Evolutionary conservation across 176 grass and related monocot genomes (phyloP).

Genomic region (Raddia guianensis): DNA sequence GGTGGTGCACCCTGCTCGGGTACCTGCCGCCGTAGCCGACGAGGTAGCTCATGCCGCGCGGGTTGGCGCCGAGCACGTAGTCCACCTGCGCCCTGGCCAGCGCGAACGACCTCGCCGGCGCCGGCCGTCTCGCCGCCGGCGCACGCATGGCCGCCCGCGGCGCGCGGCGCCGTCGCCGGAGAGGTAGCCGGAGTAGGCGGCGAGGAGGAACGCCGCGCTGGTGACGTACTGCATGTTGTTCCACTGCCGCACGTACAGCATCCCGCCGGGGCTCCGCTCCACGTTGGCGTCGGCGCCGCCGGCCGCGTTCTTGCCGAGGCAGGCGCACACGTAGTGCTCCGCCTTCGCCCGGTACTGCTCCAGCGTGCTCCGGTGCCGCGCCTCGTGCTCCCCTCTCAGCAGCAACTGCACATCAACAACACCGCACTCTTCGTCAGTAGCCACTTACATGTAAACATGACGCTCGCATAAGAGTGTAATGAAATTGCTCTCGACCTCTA

Average conservation of each 20-base stretch:
- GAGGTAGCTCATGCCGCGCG: constrained; percentile 58
- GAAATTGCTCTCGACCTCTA: no score
- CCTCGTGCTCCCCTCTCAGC: constrained; percentile 49
- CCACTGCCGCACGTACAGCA: constrained; percentile 81
- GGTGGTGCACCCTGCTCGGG: constrained; percentile 58
- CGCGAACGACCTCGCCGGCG: constrained; percentile 29
- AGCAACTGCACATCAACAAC: constrained; percentile 42
- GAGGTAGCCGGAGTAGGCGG: constrained; percentile 55
- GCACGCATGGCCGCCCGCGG: no score
- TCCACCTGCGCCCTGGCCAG: constrained; percentile 51
- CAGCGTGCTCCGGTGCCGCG: constrained; percentile 46
- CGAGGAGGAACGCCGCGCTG: constrained; percentile 59
- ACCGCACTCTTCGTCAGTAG: no score
- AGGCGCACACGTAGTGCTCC: constrained; percentile 73
- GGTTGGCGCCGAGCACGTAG: constrained; percentile 67
- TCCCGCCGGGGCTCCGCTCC: constrained; percentile 65
- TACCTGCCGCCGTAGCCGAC: constrained; percentile 58
- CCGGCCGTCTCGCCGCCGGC: constrained; percentile 15
- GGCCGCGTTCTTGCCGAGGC: constrained; percentile 55
- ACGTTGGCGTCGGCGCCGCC: constrained; percentile 52
- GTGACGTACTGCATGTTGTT: constrained; percentile 95
- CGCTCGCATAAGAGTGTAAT: no score
- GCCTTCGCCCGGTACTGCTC: constrained; percentile 76
- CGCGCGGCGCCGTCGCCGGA: no score
- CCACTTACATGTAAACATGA: no score